phyloP scores from a whole-genome alignment of 2,329 filamentous ascomycete genomes.

The Botrytis medusae region DNA sequence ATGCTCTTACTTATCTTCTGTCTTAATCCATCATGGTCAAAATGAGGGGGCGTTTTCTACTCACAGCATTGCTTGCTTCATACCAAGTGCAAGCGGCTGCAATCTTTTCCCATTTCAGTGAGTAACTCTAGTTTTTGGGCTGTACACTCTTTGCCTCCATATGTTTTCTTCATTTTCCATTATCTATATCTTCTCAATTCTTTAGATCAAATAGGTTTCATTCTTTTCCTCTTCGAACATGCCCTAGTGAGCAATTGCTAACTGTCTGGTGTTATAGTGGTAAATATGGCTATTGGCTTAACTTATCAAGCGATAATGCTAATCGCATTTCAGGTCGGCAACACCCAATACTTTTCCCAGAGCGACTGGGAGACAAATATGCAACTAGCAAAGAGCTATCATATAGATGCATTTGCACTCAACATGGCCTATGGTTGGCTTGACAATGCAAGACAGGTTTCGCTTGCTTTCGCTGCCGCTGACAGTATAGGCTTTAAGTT shows the following conservation, averaged over 20 bases:
- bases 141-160: too few relatives aligned
- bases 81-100: slow-evolving; percentile 1
- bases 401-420: slow-evolving; percentile 40
- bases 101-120: neutral
- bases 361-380: slow-evolving; percentile 37
- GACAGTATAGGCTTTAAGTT: slow-evolving; percentile 36
- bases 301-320: neutral
- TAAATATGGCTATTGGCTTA: neutral
- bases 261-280: too few relatives aligned
- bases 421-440: slow-evolving; percentile 34
- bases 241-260: too few relatives aligned
- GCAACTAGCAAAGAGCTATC: slow-evolving; percentile 35
- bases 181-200: too few relatives aligned
- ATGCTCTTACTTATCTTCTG: too few relatives aligned
- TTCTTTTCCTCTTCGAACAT: too few relatives aligned
- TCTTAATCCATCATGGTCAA: too few relatives aligned
- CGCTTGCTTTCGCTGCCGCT: slow-evolving; percentile 35
- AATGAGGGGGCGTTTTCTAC: too few relatives aligned
- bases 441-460: slow-evolving; percentile 35
- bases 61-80: neutral
- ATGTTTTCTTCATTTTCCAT: too few relatives aligned
- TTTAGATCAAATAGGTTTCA: too few relatives aligned
- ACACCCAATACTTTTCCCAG: neutral
- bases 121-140: too few relatives aligned
- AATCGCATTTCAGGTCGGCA: neutral